Percentiles rank a stretch among this genome's conserved stretches.
phyloP scores from a whole-genome alignment of 164 flowering plant genomes.

The Paratinospora sagittata region DNA sequence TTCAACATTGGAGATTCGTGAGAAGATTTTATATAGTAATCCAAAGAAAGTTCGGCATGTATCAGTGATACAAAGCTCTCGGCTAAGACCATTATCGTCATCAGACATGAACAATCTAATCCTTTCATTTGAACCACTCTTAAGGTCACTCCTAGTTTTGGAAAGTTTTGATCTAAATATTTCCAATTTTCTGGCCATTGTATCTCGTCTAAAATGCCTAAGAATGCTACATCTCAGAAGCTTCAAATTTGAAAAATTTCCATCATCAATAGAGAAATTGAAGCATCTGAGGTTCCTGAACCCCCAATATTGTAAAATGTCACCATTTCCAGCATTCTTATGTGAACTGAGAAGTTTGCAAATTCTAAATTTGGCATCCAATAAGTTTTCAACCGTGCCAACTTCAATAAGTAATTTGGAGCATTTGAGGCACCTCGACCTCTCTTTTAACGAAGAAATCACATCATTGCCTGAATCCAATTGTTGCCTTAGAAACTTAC shows the following conservation, averaged over 20 bases:
- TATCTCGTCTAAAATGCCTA: background rate
- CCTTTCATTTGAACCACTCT: background rate
- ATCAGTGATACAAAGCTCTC: background rate
- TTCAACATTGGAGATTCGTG: too few relatives aligned
- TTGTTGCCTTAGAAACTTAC: conserved; percentile 3
- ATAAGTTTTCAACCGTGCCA: background rate
- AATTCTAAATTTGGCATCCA: background rate
- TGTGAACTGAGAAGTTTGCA: background rate
- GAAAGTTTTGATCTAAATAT: background rate
- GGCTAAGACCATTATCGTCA: background rate
- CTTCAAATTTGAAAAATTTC: background rate
- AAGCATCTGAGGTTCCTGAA: background rate
- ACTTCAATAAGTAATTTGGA: background rate
- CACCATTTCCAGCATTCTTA: background rate
- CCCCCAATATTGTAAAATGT: background rate
- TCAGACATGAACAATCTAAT: background rate
- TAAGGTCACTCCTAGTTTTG: background rate
- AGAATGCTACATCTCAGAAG: background rate
- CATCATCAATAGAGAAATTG: background rate
- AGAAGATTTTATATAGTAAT: background rate
- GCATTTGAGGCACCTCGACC: conserved; percentile 4
- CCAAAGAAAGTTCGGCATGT: background rate
- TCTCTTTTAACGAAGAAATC: background rate
- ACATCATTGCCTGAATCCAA: conserved; percentile 2
- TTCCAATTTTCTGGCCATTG: background rate